Conservation (phyloP, 1,284 basidiomycete genomes). For the Cryptococcus sp. region DNA sequence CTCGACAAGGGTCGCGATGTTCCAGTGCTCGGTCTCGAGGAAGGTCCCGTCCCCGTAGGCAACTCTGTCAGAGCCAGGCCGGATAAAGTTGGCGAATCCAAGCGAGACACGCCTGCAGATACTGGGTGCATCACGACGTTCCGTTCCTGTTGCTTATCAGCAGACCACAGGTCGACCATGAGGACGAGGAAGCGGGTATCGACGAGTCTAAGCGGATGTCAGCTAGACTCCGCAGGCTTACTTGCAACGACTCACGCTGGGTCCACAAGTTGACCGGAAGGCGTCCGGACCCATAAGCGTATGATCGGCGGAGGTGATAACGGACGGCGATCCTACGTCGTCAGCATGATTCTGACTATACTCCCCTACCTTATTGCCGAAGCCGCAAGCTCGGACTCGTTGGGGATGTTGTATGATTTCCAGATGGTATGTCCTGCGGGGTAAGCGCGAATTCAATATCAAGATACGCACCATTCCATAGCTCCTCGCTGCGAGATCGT, state of each 20-base stretch:
- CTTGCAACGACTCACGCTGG: constrained; percentile 64
- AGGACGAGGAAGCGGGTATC: constrained; percentile 83
- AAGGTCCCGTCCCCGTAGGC: constrained; percentile 7
- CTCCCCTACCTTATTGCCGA: constrained; percentile 79
- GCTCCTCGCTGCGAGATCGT: constrained; percentile 1
- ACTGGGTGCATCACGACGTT: constrained; percentile 82
- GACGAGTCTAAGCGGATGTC: constrained; percentile 63
- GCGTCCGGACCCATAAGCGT: constrained; percentile 44
- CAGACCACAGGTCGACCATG: constrained; percentile 84
- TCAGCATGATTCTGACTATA: constrained; percentile 6
- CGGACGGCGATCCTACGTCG: constrained; percentile 76
- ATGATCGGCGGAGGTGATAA: constrained; percentile 81
- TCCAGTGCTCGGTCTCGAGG: constrained; percentile 15
- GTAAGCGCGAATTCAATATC: too few relatives aligned
- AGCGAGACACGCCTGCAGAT: constrained; percentile 15
- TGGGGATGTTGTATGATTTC: constrained; percentile 83
- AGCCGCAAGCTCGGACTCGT: constrained; percentile 88
- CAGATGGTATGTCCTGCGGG: constrained; percentile 70
- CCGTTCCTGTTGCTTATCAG: constrained; percentile 73
- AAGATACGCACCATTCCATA: constrained; percentile 15
- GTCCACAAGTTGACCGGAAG: constrained; percentile 67
- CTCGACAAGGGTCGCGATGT: constrained; percentile 16
- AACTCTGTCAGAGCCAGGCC: not conserved
- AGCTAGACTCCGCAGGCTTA: constrained; percentile 4
- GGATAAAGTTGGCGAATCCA: constrained; percentile 11